Conservation (phyloP, 2,329 filamentous ascomycete genomes). For the Colletotrichum sp. region DNA sequence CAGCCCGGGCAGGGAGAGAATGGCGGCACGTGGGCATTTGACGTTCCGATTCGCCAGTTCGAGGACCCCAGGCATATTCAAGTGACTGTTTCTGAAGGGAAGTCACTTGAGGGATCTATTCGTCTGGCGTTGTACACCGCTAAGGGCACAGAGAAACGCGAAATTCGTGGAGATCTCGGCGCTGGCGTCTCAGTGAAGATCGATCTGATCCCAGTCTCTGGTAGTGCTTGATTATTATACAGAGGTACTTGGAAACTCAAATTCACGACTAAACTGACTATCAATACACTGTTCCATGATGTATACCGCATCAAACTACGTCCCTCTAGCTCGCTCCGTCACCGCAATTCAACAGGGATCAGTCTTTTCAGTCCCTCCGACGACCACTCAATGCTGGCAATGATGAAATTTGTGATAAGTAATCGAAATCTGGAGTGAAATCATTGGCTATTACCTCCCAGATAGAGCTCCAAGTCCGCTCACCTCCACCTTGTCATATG, state of each 20-base stretch:
- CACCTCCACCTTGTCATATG: background rate
- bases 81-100: background rate
- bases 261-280: background rate
- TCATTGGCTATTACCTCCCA: background rate
- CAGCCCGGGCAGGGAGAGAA: background rate
- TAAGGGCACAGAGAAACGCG: background rate
- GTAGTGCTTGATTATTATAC: background rate
- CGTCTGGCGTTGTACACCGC: conserved; percentile 1
- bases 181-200: conserved; percentile 1
- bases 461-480: background rate
- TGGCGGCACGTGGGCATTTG: background rate
- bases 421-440: background rate
- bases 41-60: conserved; percentile 9
- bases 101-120: background rate
- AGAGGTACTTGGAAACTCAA: background rate
- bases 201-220: background rate
- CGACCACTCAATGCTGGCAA: background rate
- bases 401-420: background rate
- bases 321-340: background rate
- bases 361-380: background rate
- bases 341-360: background rate
- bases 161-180: conserved; percentile 8
- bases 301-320: background rate
- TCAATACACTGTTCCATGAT: background rate
- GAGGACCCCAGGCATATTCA: conserved; percentile 5